phyloP scores from a whole-genome alignment of 177 flowering plant genomes.

The Telopea speciosissima region DNA sequence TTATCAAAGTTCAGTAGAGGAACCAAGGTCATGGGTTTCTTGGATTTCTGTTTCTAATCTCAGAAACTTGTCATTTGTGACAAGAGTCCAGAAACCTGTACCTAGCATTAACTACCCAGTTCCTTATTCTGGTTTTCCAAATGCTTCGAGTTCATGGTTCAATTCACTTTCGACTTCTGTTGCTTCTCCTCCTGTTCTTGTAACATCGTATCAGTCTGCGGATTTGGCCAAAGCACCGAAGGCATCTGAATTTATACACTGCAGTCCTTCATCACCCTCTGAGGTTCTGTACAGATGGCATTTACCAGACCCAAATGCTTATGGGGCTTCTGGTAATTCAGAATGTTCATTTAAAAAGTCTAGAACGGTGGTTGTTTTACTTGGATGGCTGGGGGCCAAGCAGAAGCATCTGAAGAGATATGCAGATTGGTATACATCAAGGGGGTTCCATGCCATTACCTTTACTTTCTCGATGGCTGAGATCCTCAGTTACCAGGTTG shows the following conservation, averaged over 20 bases:
- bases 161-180: slow-evolving; percentile 20
- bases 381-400: slow-evolving; percentile 97
- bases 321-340: slow-evolving; percentile 30
- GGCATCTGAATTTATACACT: slow-evolving; percentile 21
- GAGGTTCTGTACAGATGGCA: slow-evolving; percentile 88
- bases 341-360: slow-evolving; percentile 56
- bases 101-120: slow-evolving; percentile 34
- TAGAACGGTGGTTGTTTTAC: slow-evolving; percentile 81
- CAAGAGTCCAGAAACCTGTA: slow-evolving; percentile 45
- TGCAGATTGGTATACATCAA: slow-evolving; percentile 97
- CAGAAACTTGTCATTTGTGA: slow-evolving; percentile 40
- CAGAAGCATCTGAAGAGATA: slow-evolving; percentile 89
- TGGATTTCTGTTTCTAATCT: slow-evolving; percentile 40
- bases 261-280: slow-evolving; percentile 27
- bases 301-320: slow-evolving; percentile 54
- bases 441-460: slow-evolving; percentile 88
- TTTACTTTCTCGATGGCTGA: slow-evolving; percentile 93
- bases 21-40: slow-evolving; percentile 47
- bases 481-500: slow-evolving; percentile 71
- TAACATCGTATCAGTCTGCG: slow-evolving; percentile 50
- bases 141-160: slow-evolving; percentile 11
- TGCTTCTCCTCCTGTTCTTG: slow-evolving; percentile 39
- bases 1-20: slow-evolving; percentile 15
- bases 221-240: slow-evolving; percentile 48
- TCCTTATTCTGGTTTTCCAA: slow-evolving; percentile 18